Percentiles rank a stretch among this genome's conserved stretches.
These are phyloP conservation scores for Pythium insidiosum DNA, from an alignment of 352 stramenopile species.

Conservation along the genomic window DNA sequence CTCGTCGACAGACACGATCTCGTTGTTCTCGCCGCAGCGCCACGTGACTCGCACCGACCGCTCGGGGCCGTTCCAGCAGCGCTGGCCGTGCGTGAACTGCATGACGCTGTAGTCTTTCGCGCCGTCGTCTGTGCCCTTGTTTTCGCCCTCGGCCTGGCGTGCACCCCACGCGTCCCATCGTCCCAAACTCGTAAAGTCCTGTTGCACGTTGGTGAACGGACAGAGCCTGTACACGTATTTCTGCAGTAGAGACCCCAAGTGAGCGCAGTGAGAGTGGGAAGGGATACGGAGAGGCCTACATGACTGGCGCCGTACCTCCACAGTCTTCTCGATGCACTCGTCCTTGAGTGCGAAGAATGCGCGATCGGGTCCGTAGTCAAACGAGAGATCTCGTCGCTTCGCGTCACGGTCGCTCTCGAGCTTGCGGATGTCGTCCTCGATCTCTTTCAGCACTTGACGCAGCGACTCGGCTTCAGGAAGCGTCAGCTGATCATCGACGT, in stretches of 20 bases:
- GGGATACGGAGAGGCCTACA: too few relatives aligned
- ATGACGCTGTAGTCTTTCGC: constrained; percentile 42
- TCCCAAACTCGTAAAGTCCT: constrained; percentile 74
- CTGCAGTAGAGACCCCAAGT: constrained; percentile 11
- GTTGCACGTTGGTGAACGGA: constrained; percentile 70
- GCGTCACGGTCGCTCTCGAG: constrained; percentile 40
- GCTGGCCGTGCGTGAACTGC: constrained; percentile 71
- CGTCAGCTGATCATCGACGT: constrained; percentile 43
- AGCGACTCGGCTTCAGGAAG: constrained; percentile 59
- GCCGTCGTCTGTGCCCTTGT: background rate
- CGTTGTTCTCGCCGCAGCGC: constrained; percentile 71
- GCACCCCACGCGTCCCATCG: constrained; percentile 58
- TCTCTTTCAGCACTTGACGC: constrained; percentile 52
- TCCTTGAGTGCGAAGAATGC: constrained; percentile 74
- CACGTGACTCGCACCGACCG: constrained; percentile 71
- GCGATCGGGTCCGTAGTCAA: constrained; percentile 62
- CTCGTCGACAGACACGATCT: constrained; percentile 87
- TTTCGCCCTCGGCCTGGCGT: background rate
- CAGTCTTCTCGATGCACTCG: constrained; percentile 64
- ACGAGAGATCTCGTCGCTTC: constrained; percentile 24
- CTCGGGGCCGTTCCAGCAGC: constrained; percentile 89
- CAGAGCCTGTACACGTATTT: constrained; percentile 89
- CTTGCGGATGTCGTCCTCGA: constrained; percentile 51
- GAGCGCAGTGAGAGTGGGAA: too few relatives aligned
- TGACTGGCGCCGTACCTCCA: constrained; percentile 70